phyloP scores from a whole-genome alignment of 2,329 filamentous ascomycete genomes.

The Geosmithia flava region DNA sequence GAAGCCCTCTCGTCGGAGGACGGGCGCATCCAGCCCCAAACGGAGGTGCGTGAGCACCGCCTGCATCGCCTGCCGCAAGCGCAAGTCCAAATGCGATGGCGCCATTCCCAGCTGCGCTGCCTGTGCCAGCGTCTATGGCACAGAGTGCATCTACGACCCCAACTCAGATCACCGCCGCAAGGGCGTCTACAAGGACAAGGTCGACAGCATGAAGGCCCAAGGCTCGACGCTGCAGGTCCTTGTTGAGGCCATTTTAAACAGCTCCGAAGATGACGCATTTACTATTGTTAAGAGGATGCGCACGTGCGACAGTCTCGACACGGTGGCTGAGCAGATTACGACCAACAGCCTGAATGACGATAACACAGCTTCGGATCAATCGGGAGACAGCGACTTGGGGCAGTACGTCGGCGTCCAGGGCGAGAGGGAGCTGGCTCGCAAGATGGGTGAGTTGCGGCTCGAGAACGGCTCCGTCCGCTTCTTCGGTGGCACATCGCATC shows the following conservation, averaged over 20 bases:
- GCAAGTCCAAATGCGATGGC: slow-evolving; percentile 86
- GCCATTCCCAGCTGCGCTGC: slow-evolving; percentile 85
- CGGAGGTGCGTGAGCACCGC: slow-evolving; percentile 74
- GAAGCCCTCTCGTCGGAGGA: slow-evolving; percentile 38
- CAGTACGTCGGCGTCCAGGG: slow-evolving; percentile 25
- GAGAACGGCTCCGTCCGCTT: slow-evolving; percentile 83
- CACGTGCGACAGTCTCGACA: slow-evolving; percentile 60
- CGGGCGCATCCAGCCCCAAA: slow-evolving; percentile 38
- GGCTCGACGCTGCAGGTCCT: slow-evolving; percentile 85
- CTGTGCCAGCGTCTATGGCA: slow-evolving; percentile 88
- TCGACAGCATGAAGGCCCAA: slow-evolving; percentile 75
- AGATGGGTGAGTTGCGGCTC: slow-evolving; percentile 82
- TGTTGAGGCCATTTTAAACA: slow-evolving; percentile 85
- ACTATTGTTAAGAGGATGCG: slow-evolving; percentile 77
- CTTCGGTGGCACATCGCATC: slow-evolving; percentile 86
- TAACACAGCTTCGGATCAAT: slow-evolving; percentile 12
- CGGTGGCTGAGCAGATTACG: slow-evolving; percentile 39
- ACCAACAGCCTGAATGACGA: slow-evolving; percentile 12
- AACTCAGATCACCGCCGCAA: slow-evolving; percentile 94
- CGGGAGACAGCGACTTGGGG: slow-evolving; percentile 22
- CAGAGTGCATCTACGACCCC: slow-evolving; percentile 87
- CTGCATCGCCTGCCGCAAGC: slow-evolving; percentile 65
- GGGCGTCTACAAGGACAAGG: slow-evolving; percentile 91
- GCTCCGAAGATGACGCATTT: slow-evolving; percentile 73
- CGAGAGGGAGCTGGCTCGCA: slow-evolving; percentile 76